Evolutionary conservation across 345 rosid genomes (phyloP).

Genomic region (Populus deltoides): DNA sequence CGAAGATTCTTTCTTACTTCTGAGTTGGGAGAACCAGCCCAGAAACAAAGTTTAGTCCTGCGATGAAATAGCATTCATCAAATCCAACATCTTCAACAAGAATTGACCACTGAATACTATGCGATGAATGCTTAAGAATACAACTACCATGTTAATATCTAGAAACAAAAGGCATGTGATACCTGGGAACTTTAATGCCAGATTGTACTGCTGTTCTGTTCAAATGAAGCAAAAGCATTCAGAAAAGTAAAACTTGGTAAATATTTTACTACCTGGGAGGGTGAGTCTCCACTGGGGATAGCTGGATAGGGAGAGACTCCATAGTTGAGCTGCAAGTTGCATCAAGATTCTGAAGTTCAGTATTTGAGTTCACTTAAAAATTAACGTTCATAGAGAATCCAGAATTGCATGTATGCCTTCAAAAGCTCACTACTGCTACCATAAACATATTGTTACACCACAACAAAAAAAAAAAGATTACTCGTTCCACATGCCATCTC

Average conservation of each 20-base stretch:
- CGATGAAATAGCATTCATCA: slow-evolving; percentile 8
- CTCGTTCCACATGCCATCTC: slow-evolving; percentile 80
- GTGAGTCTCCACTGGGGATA: not conserved
- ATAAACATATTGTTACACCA: not conserved
- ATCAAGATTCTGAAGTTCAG: not conserved
- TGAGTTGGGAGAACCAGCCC: slow-evolving; percentile 97
- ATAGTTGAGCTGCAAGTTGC: not conserved
- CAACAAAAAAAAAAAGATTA: slow-evolving; percentile 14
- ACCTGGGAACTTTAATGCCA: not conserved
- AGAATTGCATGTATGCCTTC: not conserved
- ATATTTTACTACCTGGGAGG: not conserved
- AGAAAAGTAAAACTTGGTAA: not conserved
- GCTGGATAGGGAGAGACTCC: not conserved
- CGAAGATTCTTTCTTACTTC: slow-evolving; percentile 77
- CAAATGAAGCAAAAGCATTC: not conserved
- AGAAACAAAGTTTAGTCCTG: slow-evolving; percentile 89
- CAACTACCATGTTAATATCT: not conserved
- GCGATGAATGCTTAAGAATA: not conserved
- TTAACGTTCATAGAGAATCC: not conserved
- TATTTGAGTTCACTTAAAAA: not conserved
- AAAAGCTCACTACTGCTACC: not conserved
- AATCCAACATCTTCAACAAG: not conserved
- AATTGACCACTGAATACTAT: not conserved
- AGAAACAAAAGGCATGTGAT: not conserved
- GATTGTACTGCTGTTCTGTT: not conserved